Evolutionary conservation across 1,139 yeast species (phyloP).

Genomic region (Meyerozyma guilliermondii): DNA sequence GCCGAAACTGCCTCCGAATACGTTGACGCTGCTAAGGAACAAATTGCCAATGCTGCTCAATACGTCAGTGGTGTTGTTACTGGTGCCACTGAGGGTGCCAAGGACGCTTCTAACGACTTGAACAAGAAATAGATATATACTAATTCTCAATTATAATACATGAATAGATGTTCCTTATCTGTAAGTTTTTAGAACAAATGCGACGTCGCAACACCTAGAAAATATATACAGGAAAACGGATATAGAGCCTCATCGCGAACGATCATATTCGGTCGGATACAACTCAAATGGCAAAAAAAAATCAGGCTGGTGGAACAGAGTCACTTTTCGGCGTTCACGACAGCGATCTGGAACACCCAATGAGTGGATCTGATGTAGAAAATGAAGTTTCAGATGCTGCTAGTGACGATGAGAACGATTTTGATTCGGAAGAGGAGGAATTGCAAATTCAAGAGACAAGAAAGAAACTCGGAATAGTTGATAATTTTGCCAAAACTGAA

Average conservation of each 20-base stretch:
- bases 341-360: background rate
- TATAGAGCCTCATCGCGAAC: background rate
- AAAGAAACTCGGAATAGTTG: constrained; percentile 6
- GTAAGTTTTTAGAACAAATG: background rate
- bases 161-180: background rate
- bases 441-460: constrained; percentile 8
- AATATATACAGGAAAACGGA: background rate
- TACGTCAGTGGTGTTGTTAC: constrained; percentile 53
- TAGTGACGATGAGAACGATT: constrained; percentile 8
- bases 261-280: background rate
- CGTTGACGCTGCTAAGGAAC: constrained; percentile 58
- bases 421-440: constrained; percentile 8
- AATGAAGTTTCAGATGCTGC: constrained; percentile 6
- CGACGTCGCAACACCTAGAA: background rate
- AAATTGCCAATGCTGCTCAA: constrained; percentile 56
- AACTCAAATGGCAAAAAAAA: background rate
- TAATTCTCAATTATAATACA: background rate
- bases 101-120: constrained; percentile 20
- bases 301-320: background rate
- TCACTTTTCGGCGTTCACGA: background rate
- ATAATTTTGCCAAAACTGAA: constrained; percentile 10
- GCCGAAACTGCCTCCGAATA: constrained; percentile 58
- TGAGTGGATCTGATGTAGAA: background rate
- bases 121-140: constrained; percentile 17
- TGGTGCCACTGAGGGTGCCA: constrained; percentile 58